Conservation (phyloP, 2,329 filamentous ascomycete species). For the Stemphylium beticola region DNA sequence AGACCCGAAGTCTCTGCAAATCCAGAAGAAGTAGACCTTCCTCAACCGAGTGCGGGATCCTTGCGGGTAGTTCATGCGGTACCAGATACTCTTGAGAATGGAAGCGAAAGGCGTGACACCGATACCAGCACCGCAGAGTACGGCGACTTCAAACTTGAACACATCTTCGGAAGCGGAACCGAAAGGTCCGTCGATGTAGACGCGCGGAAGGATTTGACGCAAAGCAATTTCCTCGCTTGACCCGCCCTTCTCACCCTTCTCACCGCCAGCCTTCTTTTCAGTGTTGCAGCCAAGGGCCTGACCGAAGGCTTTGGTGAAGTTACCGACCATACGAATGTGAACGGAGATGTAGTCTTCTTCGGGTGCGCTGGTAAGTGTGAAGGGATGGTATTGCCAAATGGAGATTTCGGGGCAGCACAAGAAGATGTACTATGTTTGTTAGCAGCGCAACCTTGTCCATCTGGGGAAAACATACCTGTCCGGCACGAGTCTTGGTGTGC, state of each 20-base stretch:
- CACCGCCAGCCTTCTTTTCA: slow-evolving; percentile 59
- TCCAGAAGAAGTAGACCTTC: slow-evolving; percentile 94
- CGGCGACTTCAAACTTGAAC: slow-evolving; percentile 68
- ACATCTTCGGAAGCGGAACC: slow-evolving; percentile 87
- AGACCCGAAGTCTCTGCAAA: slow-evolving; percentile 84
- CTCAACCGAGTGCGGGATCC: slow-evolving; percentile 73
- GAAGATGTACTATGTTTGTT: slow-evolving; percentile 72
- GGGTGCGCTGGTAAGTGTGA: slow-evolving; percentile 83
- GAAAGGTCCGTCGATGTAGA: slow-evolving; percentile 86
- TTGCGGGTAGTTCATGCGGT: slow-evolving; percentile 86
- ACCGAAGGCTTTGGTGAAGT: slow-evolving; percentile 76
- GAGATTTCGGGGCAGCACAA: slow-evolving; percentile 86
- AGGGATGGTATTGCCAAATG: slow-evolving; percentile 87
- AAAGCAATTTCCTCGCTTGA: slow-evolving; percentile 71
- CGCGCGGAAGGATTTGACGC: slow-evolving; percentile 74
- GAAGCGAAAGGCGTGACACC: slow-evolving; percentile 61
- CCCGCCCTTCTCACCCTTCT: slow-evolving; percentile 61
- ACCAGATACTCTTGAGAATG: slow-evolving; percentile 84
- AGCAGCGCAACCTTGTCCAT: slow-evolving; percentile 3
- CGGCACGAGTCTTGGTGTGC: slow-evolving; percentile 78
- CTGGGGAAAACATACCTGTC: slow-evolving; percentile 56
- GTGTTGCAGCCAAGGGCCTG: slow-evolving; percentile 77
- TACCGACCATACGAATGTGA: slow-evolving; percentile 81
- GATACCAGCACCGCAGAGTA: slow-evolving; percentile 59
- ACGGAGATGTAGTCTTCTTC: slow-evolving; percentile 91